Percentiles rank a stretch among this genome's conserved stretches.
phyloP scores from a whole-genome alignment of 225 moss, liverwort and hornwort species.

The Physcomitrium patens region DNA sequence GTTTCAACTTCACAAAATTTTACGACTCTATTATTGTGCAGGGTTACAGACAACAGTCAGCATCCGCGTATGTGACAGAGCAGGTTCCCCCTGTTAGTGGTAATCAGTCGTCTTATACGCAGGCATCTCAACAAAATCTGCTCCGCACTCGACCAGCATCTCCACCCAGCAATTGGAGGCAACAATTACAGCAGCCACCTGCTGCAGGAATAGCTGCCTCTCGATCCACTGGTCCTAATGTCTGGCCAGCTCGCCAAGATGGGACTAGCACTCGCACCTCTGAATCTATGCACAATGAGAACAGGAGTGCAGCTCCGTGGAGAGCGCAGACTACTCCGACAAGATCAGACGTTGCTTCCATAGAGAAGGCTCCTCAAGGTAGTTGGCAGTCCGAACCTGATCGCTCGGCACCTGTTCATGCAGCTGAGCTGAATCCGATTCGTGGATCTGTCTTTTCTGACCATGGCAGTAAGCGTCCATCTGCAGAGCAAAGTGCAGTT shows the following conservation, averaged over 20 bases:
- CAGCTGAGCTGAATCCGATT: slow-evolving; percentile 39
- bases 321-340: slow-evolving; percentile 50
- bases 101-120: slow-evolving; percentile 64
- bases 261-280: slow-evolving; percentile 40
- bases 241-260: slow-evolving; percentile 92
- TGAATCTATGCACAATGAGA: slow-evolving; percentile 52
- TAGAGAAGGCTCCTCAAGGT: slow-evolving; percentile 72
- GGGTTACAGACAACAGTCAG: slow-evolving; percentile 59
- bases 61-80: slow-evolving; percentile 57
- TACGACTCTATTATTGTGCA: slow-evolving; percentile 26
- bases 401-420: slow-evolving; percentile 44
- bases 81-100: slow-evolving; percentile 63
- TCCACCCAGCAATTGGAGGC: slow-evolving; percentile 89
- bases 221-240: slow-evolving; percentile 64
- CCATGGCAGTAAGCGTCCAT: slow-evolving; percentile 45
- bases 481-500: slow-evolving; percentile 41
- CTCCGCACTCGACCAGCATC: slow-evolving; percentile 69
- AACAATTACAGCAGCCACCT: slow-evolving; percentile 60
- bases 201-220: slow-evolving; percentile 33
- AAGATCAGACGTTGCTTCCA: slow-evolving; percentile 52
- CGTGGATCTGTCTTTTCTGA: slow-evolving; percentile 54
- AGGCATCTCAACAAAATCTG: slow-evolving; percentile 60
- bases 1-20: slow-evolving; percentile 15
- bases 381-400: slow-evolving; percentile 80
- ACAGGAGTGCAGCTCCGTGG: slow-evolving; percentile 62